Conservation (phyloP, 257 asterid species). For the Asclepias syriaca region DNA sequence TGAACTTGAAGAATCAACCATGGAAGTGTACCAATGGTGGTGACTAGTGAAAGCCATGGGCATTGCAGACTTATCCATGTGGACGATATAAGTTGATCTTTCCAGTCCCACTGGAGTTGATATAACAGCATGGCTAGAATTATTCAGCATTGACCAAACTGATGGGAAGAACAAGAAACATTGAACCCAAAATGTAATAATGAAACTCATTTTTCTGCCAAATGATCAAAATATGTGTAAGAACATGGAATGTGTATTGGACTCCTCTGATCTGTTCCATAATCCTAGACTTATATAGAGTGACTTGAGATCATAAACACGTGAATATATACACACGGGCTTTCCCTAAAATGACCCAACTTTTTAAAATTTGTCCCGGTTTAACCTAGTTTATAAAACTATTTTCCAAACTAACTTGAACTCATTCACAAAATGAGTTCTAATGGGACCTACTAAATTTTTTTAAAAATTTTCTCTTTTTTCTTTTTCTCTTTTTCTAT, state of each 20-base stretch:
- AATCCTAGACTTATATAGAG: neutral
- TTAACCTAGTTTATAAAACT: no score
- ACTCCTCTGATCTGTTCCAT: neutral
- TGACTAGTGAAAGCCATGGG: conserved; percentile 20
- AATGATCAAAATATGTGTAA: neutral
- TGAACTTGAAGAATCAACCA: conserved; percentile 7
- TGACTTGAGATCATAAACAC: neutral
- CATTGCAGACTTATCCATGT: conserved; percentile 19
- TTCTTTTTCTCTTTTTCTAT: no score
- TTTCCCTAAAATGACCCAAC: no score
- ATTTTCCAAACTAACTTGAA: no score
- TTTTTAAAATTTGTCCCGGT: no score
- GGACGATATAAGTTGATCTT: conserved; percentile 24
- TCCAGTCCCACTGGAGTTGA: neutral
- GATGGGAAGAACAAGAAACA: neutral
- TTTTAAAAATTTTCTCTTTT: no score
- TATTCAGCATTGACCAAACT: neutral
- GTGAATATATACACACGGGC: neutral
- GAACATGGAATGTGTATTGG: neutral
- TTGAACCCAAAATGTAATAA: neutral
- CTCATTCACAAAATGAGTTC: no score
- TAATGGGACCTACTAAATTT: no score
- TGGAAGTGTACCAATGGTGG: conserved; percentile 23
- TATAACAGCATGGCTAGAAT: neutral
- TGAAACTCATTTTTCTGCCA: neutral